Base-by-base conservation (phyloP, 805 yeast genomes). In the Wickerhamomyces rabaulensis region DNA sequence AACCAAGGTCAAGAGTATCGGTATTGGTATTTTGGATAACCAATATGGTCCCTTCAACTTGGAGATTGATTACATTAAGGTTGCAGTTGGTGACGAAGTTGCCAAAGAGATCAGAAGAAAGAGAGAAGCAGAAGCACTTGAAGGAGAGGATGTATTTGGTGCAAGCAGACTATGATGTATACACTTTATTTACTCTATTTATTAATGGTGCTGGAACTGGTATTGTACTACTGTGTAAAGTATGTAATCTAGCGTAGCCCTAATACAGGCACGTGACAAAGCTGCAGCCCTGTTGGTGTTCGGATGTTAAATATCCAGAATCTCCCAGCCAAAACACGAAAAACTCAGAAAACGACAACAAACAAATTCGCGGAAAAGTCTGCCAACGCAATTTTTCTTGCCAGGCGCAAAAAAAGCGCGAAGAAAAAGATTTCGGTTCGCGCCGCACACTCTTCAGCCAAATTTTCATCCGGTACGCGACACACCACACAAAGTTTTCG, bases 1-100 rank as follows among this genome's bases (percentile, higher is more conserved):
- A 55, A 70, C 77, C 19, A 78, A 78, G 52, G 78, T 87, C 43
- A 80, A 81, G 56, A 82, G 91, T 4, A 69, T 87, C 17, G 96
- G 96, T 2, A 66, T 87, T 29, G 94, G 95, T 9, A 74, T 87
- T 39, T 73, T 85, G 42, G 96, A 88, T 62, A 77, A 82, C 46
- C 84, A 80, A 61, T 82, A 79, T 54, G 96, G 96, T 0, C 89
- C 91, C 2, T 87, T 73, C 62, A 72, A 76, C 38, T 70, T 87
- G 50, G 76, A 84, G 49, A 66, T 87, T 38, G 94, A 85, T 55
- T 82, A 84, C 76, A 74, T 87, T 48, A 85, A 82, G 60, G 89
- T 79, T 25, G 74, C 81, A 68, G 75, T 79, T 9, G 85, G 84
- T 15, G 70, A 68, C 29, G 53, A 45, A 9, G 56, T 53, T 23